Percentiles rank a stretch among this genome's conserved stretches.
phyloP scores from a whole-genome alignment of 2,329 filamentous ascomycete genomes.

The Celoporthe dispersa region DNA sequence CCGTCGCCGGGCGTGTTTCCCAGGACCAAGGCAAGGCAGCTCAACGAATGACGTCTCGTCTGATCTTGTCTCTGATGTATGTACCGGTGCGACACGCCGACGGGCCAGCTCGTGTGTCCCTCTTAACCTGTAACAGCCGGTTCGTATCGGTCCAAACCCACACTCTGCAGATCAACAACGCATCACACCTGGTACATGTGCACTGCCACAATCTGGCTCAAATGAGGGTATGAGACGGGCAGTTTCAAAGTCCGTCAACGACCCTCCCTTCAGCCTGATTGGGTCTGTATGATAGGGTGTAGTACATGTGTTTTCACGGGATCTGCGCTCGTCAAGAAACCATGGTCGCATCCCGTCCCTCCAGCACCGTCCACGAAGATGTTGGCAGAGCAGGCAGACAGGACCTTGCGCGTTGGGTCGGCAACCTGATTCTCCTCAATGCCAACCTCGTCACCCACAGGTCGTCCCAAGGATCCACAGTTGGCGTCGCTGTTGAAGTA shows the following conservation, averaged over 20 bases:
- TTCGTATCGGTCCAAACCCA: background rate
- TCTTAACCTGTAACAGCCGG: slow-evolving; percentile 3
- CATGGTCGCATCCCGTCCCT: background rate
- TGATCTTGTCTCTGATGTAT: background rate
- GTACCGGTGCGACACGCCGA: slow-evolving; percentile 13
- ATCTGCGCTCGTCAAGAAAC: too few relatives aligned
- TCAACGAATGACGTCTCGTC: slow-evolving; percentile 24
- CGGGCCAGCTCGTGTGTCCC: background rate
- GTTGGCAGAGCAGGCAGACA: background rate
- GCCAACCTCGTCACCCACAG: background rate
- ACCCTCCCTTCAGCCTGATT: slow-evolving; percentile 5
- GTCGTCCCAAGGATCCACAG: background rate
- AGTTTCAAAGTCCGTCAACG: slow-evolving; percentile 23
- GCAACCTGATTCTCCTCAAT: background rate
- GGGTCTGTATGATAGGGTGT: background rate
- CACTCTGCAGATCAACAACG: background rate
- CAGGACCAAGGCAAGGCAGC: background rate
- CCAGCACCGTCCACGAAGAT: background rate
- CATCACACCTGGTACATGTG: background rate
- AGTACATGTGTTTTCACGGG: background rate
- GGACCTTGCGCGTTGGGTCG: background rate
- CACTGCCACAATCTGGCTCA: slow-evolving; percentile 22
- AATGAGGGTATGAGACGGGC: slow-evolving; percentile 14
- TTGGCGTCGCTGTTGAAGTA: background rate
- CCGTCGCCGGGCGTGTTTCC: background rate